A percentile compares a stretch with the other conserved stretches of the same genome.
These are phyloP conservation scores for Cardamine occulta DNA, from an alignment of 345 rosid genomes.

Conservation along the genomic window DNA sequence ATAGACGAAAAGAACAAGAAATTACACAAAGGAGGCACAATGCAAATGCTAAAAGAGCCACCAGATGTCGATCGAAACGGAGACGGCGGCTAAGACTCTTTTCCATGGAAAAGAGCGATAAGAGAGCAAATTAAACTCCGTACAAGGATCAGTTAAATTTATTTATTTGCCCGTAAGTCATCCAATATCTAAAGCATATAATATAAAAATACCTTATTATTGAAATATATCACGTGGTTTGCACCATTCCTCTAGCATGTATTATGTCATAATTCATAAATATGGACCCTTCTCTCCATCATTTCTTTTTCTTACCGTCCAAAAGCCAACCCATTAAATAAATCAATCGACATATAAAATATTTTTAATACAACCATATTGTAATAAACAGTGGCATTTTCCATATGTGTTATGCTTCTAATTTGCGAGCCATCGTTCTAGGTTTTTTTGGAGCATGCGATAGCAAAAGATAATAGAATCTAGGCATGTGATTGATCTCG, in stretches of 20 bases:
- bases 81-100: too few species aligned
- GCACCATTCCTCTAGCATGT: constrained; percentile 39
- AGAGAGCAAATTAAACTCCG: too few species aligned
- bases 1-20: too few species aligned
- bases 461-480: background rate
- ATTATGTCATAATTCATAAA: constrained; percentile 35
- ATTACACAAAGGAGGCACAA: too few species aligned
- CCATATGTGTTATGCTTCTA: background rate
- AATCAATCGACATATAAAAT: background rate
- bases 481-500: background rate
- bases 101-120: too few species aligned
- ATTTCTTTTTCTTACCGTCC: constrained; percentile 31
- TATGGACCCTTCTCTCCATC: constrained; percentile 43
- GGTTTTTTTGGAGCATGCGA: background rate
- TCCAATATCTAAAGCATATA: constrained; percentile 7
- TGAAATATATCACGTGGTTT: constrained; percentile 41
- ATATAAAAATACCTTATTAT: background rate
- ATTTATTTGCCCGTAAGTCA: too few species aligned
- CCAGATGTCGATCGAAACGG: too few species aligned
- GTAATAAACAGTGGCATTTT: background rate
- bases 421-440: constrained; percentile 1
- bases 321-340: constrained; percentile 34
- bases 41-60: too few species aligned
- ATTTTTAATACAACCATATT: background rate
- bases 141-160: too few species aligned